Percentiles rank a stretch among this genome's conserved stretches.
These are phyloP conservation scores for Chalaropsis thielavioides DNA, from an alignment of 2,329 filamentous ascomycete species.

Conservation along the genomic window DNA sequence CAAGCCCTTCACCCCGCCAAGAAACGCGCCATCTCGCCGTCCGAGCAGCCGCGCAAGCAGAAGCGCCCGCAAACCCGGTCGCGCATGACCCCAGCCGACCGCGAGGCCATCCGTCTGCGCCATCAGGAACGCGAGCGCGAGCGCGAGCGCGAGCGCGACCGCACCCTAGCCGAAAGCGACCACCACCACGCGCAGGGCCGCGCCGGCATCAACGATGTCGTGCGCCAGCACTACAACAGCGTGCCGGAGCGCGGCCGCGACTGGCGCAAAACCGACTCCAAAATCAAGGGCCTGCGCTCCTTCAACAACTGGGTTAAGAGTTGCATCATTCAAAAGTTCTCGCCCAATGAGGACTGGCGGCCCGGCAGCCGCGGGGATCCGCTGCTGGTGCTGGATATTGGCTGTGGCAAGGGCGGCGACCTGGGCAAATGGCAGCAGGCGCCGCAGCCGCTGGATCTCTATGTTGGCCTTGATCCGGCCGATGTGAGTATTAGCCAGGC, in stretches of 20 bases:
- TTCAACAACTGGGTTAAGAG: constrained; percentile 99
- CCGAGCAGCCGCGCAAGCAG: constrained; percentile 45
- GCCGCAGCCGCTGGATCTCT: constrained; percentile 78
- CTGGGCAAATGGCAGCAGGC: constrained; percentile 91
- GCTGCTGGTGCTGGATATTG: constrained; percentile 78
- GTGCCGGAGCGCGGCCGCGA: constrained; percentile 87
- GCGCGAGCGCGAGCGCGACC: constrained; percentile 28
- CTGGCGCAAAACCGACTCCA: constrained; percentile 86
- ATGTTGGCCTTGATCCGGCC: constrained; percentile 87
- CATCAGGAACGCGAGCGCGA: constrained; percentile 38
- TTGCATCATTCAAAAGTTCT: constrained; percentile 92
- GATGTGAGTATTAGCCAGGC: constrained; percentile 88
- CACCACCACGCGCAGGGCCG: not conserved
- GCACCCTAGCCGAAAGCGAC: constrained; percentile 17
- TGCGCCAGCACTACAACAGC: constrained; percentile 87
- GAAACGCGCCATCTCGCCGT: constrained; percentile 41
- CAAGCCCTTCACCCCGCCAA: constrained; percentile 43
- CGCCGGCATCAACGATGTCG: constrained; percentile 58
- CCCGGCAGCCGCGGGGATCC: constrained; percentile 42
- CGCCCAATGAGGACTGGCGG: constrained; percentile 59
- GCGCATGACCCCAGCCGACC: constrained; percentile 51
- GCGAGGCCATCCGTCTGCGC: constrained; percentile 50
- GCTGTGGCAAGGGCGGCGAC: constrained; percentile 93
- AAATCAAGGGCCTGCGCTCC: constrained; percentile 83
- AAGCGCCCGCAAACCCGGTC: constrained; percentile 55